Percentiles rank a stretch among this genome's conserved stretches.
phyloP scores from a whole-genome alignment of 2,329 filamentous ascomycete genomes.

The Fusarium annulatum region DNA sequence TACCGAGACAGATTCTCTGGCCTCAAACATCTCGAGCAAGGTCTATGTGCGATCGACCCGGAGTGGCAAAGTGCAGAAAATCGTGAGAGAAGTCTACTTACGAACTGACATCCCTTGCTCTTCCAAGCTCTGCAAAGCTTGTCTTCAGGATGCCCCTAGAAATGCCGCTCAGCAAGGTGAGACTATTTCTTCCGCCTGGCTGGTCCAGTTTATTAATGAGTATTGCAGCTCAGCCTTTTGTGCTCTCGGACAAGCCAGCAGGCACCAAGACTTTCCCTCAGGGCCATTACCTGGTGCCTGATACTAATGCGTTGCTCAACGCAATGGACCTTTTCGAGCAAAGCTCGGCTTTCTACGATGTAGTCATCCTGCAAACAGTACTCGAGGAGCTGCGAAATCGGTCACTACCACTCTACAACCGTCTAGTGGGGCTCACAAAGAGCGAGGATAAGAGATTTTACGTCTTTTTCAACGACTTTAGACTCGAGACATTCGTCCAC shows the following conservation, averaged over 20 bases:
- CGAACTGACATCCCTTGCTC: conserved; percentile 98
- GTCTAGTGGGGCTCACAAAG: conserved; percentile 88
- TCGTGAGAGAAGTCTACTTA: conserved; percentile 95
- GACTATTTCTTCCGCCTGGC: conserved; percentile 29
- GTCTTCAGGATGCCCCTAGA: conserved; percentile 77
- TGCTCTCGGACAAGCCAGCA: conserved; percentile 89
- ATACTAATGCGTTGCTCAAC: conserved; percentile 94
- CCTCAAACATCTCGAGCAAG: conserved; percentile 90
- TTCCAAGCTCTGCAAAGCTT: conserved; percentile 84
- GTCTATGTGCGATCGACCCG: conserved; percentile 94
- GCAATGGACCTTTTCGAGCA: conserved; percentile 98
- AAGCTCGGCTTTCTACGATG: conserved; percentile 90
- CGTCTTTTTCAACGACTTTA: conserved; percentile 99
- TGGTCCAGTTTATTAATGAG: conserved; percentile 14
- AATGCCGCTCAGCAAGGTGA: conserved; percentile 83
- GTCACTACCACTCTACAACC: conserved; percentile 94
- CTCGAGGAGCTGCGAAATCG: conserved; percentile 95
- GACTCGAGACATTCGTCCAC: conserved; percentile 87
- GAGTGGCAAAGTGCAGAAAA: conserved; percentile 98
- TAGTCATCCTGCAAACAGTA: conserved; percentile 95
- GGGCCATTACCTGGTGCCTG: conserved; percentile 94
- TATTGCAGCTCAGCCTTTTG: conserved; percentile 76
- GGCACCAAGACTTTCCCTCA: conserved; percentile 84
- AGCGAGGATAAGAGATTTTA: conserved; percentile 98
- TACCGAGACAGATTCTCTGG: conserved; percentile 62